A percentile compares a stretch with the other conserved stretches of the same genome.
Evolutionary conservation across 306 rosid species (phyloP).

Genomic region (Sphenostylis stenocarpa): DNA sequence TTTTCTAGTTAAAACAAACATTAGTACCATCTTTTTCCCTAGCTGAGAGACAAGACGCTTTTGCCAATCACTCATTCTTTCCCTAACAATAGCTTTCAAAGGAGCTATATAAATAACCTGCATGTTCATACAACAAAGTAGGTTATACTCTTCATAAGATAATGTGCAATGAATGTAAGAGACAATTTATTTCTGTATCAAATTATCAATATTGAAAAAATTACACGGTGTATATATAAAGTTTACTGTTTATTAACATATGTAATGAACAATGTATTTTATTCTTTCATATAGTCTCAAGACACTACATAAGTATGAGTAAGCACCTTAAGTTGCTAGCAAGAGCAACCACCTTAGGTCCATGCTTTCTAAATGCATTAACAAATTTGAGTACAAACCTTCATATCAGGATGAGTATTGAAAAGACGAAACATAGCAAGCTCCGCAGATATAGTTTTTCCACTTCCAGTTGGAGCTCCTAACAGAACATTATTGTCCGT

Average conservation of each 20-base stretch:
- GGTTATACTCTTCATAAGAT: slow-evolving; percentile 20
- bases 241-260: slow-evolving; percentile 8
- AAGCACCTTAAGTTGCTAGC: slow-evolving; percentile 12
- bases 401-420: slow-evolving; percentile 93
- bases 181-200: not conserved
- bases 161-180: slow-evolving; percentile 11
- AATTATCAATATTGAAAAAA: not conserved
- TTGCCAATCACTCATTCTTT: slow-evolving; percentile 96
- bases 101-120: slow-evolving; percentile 99
- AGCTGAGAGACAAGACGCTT: slow-evolving; percentile 81
- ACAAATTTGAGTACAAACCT: slow-evolving; percentile 53
- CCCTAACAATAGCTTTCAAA: slow-evolving; percentile 95
- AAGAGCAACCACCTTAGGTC: slow-evolving; percentile 3
- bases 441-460: slow-evolving; percentile 98
- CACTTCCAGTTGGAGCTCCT: slow-evolving; percentile 99
- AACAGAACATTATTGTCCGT: slow-evolving; percentile 85
- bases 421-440: slow-evolving; percentile 96
- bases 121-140: slow-evolving; percentile 11
- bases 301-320: not conserved
- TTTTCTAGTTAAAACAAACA: not conserved
- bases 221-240: not conserved
- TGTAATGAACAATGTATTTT: not conserved
- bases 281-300: not conserved
- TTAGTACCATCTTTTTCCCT: slow-evolving; percentile 76
- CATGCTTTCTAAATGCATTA: slow-evolving; percentile 2